Base-by-base conservation (phyloP, 805 yeast species). In the Wickerhamomyces sydowiorum region DNA sequence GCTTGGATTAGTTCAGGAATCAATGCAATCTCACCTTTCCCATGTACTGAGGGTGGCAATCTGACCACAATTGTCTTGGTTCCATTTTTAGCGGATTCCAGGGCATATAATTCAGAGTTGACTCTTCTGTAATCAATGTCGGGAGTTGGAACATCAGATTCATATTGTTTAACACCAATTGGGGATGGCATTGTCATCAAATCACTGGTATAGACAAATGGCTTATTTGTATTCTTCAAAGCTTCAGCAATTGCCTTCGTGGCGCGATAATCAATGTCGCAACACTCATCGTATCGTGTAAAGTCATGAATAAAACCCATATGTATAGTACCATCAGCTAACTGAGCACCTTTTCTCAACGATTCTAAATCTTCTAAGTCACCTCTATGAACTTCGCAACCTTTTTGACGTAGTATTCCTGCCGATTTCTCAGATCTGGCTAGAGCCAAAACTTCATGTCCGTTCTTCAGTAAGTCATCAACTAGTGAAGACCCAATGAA, bases 11-110 rank as follows among this genome's bases (percentile, higher is more conserved):
- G 39, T 7, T 19, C 7, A 2, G 57, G 42, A 18, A 59, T 35
- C 37, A 66, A 65, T 3, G 50, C 64, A 5, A 43, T 38, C 34
- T 60, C 65, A 1, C 47, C 51, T 15, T 46, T 51, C 21, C 63
- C 72, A 46, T 67, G 71, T 15, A 62, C 66, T 7, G 60, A 50
- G 23, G 67, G 64, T n/a, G 67, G 46, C 27, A 67, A 46, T 47
- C 67, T 54, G 2, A 67, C 43, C 17, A 45, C 30, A 7, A 42
- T 32, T 9, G 51, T 49, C 25, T 48, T 52, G 8, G 64, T 60
- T 13, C 62, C 60, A 38, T 50, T 49, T 3, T 48, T 44, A 23
- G 47, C 49, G 36, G 43, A 51, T 22, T 42, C 19, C 37, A 53
- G 29, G 8, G 46, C 50, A 8, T 15, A 20, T 2, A n/a, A 4